Conservation (phyloP, 2,329 filamentous ascomycete species). For the Zasmidium cellare region DNA sequence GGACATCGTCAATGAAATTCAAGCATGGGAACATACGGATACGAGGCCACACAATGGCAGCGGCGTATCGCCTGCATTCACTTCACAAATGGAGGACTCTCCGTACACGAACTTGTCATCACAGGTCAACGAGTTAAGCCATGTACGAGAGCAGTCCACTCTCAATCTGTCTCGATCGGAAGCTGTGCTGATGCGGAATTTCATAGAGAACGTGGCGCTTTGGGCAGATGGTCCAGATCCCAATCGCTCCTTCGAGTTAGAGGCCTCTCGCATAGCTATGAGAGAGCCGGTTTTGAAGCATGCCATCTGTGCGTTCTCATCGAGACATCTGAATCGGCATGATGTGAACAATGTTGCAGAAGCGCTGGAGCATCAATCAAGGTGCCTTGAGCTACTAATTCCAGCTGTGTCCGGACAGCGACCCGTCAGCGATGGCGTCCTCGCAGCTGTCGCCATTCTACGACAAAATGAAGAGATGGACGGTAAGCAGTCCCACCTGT, state of each 20-base stretch:
- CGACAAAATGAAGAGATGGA: slow-evolving; percentile 52
- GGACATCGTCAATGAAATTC: no score
- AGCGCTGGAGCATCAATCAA: slow-evolving; percentile 47
- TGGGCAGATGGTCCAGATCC: slow-evolving; percentile 20
- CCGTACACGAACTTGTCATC: no score
- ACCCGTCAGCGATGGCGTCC: slow-evolving; percentile 48
- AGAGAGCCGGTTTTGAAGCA: slow-evolving; percentile 50
- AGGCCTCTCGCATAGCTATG: slow-evolving; percentile 49
- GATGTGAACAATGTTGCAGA: slow-evolving; percentile 41
- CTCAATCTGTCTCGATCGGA: slow-evolving; percentile 4
- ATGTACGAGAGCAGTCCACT: no score
- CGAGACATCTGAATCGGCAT: slow-evolving; percentile 46
- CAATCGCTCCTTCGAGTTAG: slow-evolving; percentile 40
- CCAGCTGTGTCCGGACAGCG: slow-evolving; percentile 45
- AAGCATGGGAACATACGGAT: no score
- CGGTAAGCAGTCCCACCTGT: background rate
- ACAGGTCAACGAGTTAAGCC: no score
- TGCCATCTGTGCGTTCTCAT: slow-evolving; percentile 49
- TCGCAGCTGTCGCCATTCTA: slow-evolving; percentile 51
- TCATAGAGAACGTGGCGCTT: slow-evolving; percentile 17
- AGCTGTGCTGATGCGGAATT: slow-evolving; percentile 17
- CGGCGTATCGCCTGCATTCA: no score
- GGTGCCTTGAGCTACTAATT: slow-evolving; percentile 50
- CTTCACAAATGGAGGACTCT: no score
- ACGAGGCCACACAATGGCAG: no score